phyloP scores from a whole-genome alignment of 257 asterid species.

The Dorcoceras hygrometricum region DNA sequence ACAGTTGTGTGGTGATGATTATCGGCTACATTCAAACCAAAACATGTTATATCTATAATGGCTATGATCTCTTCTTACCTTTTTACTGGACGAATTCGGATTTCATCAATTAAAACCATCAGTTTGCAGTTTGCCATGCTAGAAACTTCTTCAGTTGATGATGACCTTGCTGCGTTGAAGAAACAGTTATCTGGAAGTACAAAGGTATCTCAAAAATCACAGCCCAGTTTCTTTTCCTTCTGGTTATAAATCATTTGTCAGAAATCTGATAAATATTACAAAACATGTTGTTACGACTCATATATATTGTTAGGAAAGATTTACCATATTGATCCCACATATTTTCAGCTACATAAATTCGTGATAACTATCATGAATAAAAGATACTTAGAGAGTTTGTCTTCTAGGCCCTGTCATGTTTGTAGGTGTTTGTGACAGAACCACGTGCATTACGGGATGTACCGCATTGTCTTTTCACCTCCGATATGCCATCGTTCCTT shows the following conservation, averaged over 20 bases:
- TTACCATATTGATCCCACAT: too few species aligned
- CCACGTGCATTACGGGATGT: background rate
- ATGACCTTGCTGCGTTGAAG: slow-evolving; percentile 76
- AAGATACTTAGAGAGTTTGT: too few species aligned
- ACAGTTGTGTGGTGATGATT: background rate
- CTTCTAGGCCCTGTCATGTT: background rate
- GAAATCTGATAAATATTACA: too few species aligned
- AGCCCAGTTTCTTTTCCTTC: background rate
- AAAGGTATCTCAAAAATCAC: slow-evolving; percentile 42
- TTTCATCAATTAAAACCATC: background rate
- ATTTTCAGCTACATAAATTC: too few species aligned
- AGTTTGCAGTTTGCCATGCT: slow-evolving; percentile 73
- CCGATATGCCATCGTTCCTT: background rate
- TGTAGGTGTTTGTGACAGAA: background rate
- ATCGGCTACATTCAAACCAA: background rate
- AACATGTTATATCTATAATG: background rate
- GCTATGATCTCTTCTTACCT: background rate
- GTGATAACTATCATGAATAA: too few species aligned
- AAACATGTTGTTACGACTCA: too few species aligned
- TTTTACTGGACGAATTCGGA: slow-evolving; percentile 2
- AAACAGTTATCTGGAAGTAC: slow-evolving; percentile 70
- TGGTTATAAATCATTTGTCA: too few species aligned
- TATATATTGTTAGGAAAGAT: too few species aligned
- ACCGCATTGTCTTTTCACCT: too few species aligned
- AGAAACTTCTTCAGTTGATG: slow-evolving; percentile 91